Conservation (phyloP, 768 basidiomycete species). For the Infundibulicybe gibba region DNA sequence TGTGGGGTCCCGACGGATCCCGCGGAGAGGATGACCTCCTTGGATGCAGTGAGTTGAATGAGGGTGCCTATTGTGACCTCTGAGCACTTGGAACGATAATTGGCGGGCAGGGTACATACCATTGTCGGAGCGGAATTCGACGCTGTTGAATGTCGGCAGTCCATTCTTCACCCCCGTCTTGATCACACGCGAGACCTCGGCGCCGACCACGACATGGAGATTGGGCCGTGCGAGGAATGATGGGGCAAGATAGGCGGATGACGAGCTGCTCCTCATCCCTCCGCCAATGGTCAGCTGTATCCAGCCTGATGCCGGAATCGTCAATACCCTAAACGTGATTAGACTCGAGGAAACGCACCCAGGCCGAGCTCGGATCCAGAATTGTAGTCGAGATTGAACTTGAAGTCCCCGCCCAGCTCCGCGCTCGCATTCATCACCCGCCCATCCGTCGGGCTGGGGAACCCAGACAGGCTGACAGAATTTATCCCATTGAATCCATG, state of each 20-base stretch:
- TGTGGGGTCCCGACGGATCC: slow-evolving; percentile 30
- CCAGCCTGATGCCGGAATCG: slow-evolving; percentile 20
- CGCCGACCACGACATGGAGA: slow-evolving; percentile 13
- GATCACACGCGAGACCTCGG: slow-evolving; percentile 5
- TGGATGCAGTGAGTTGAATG: slow-evolving; percentile 15
- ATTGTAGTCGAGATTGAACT: slow-evolving; percentile 30
- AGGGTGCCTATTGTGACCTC: neutral
- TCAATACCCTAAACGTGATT: neutral
- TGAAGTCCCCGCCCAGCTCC: slow-evolving; percentile 27
- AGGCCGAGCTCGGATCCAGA: slow-evolving; percentile 24
- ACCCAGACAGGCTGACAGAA: slow-evolving; percentile 16
- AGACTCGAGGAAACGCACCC: slow-evolving; percentile 10
- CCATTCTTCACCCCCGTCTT: neutral
- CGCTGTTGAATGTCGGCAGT: slow-evolving; percentile 5
- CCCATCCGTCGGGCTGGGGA: slow-evolving; percentile 23
- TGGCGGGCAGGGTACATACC: neutral
- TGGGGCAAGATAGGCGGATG: slow-evolving; percentile 27
- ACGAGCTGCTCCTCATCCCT: slow-evolving; percentile 32
- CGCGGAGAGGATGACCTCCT: slow-evolving; percentile 34
- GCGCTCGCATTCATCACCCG: slow-evolving; percentile 32
- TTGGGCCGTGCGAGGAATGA: slow-evolving; percentile 24
- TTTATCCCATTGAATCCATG: slow-evolving; percentile 21
- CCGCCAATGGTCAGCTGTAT: slow-evolving; percentile 25
- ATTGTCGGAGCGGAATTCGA: slow-evolving; percentile 2
- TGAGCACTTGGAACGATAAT: neutral